Percentiles rank a stretch among this genome's conserved stretches.
Evolutionary conservation across 768 basidiomycete genomes (phyloP).

Genomic region (Ephemerocybe angulata): DNA sequence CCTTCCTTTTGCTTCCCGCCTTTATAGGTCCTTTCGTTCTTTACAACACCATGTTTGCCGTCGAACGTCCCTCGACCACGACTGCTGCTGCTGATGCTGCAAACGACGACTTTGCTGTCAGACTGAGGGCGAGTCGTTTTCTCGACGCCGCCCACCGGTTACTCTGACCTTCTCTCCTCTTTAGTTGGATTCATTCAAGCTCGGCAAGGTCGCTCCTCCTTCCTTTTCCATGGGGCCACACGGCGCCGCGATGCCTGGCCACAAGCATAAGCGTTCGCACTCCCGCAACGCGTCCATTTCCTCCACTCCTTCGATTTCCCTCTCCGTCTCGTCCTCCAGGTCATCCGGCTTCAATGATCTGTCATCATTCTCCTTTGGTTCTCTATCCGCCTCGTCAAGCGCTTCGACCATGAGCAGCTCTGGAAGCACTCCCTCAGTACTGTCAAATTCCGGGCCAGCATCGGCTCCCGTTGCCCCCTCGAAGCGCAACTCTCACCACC

Average conservation of each 20-base stretch:
- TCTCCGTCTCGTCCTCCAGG: constrained; percentile 33
- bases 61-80: constrained; percentile 20
- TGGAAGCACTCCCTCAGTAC: constrained; percentile 19
- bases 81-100: constrained; percentile 23
- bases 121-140: constrained; percentile 35
- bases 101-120: constrained; percentile 37
- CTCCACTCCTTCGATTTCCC: constrained; percentile 39
- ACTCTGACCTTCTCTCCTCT: constrained; percentile 5
- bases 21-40: constrained; percentile 32
- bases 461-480: constrained; percentile 31
- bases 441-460: constrained; percentile 16
- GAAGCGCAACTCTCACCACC: constrained; percentile 78
- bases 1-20: constrained; percentile 23
- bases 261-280: constrained; percentile 53
- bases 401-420: background rate
- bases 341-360: constrained; percentile 20
- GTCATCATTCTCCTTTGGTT: constrained; percentile 23
- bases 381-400: constrained; percentile 2
- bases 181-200: constrained; percentile 72
- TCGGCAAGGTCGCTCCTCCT: constrained; percentile 50
- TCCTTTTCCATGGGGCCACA: constrained; percentile 24
- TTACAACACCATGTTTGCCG: constrained; percentile 18
- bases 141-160: background rate
- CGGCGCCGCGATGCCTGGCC: constrained; percentile 40
- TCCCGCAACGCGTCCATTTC: constrained; percentile 66